Evolutionary conservation across 176 grass and related monocot species (phyloP).

Genomic region (Eremochloa ophiuroides): DNA sequence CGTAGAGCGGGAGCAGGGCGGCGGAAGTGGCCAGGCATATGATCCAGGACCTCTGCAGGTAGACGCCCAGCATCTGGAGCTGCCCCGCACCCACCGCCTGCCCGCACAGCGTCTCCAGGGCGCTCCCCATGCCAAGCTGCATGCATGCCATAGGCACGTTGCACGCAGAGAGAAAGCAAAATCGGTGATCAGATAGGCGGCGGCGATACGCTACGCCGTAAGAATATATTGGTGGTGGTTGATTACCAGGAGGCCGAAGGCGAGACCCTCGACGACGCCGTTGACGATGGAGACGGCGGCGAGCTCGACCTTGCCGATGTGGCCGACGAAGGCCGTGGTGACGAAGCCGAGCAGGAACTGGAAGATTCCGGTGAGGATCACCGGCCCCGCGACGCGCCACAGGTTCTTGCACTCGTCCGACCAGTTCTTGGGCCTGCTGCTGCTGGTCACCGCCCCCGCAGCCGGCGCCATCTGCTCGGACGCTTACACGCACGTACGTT

Average conservation of each 20-base stretch:
- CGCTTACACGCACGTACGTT: background rate
- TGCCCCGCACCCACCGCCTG: slow-evolving; percentile 65
- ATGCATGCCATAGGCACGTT: no score
- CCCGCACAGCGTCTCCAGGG: slow-evolving; percentile 75
- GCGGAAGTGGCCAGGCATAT: slow-evolving; percentile 43
- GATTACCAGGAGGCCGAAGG: slow-evolving; percentile 63
- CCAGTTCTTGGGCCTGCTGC: slow-evolving; percentile 18
- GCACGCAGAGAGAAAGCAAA: background rate
- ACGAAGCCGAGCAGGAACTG: slow-evolving; percentile 65
- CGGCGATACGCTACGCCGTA: no score
- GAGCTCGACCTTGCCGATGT: slow-evolving; percentile 52
- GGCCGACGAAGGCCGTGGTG: slow-evolving; percentile 52
- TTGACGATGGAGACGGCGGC: slow-evolving; percentile 50
- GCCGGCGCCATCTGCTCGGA: slow-evolving; percentile 24
- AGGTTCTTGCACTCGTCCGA: slow-evolving; percentile 42
- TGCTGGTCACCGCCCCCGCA: background rate
- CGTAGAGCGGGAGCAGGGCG: slow-evolving; percentile 43
- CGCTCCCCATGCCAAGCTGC: slow-evolving; percentile 86
- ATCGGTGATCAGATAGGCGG: background rate
- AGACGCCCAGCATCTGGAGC: slow-evolving; percentile 58
- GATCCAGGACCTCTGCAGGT: slow-evolving; percentile 80
- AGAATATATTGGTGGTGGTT: accelerated
- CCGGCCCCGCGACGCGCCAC: slow-evolving; percentile 58
- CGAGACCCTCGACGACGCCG: slow-evolving; percentile 56
- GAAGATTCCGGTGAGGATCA: slow-evolving; percentile 43